phyloP scores from a whole-genome alignment of 208 protist species.

The Trypanosoma boissoni region DNA sequence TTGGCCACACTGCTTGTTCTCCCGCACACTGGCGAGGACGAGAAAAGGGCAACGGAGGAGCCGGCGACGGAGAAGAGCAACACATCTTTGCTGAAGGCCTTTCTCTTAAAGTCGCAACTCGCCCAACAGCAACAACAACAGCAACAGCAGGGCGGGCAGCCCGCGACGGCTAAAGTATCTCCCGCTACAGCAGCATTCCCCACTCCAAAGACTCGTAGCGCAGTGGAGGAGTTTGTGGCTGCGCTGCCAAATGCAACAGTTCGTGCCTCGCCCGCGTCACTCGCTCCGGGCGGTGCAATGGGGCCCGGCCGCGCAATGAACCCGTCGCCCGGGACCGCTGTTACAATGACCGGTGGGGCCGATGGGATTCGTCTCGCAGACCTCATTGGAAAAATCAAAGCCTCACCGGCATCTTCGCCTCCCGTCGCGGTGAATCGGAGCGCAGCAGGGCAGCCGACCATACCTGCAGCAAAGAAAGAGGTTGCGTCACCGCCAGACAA shows the following conservation, averaged over 20 bases:
- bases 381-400: constrained; percentile 25
- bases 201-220: constrained; percentile 55
- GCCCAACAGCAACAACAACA: constrained; percentile 15
- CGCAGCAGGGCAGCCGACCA: too few species aligned
- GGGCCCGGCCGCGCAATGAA: too few species aligned
- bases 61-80: constrained; percentile 3
- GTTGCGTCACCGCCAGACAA: too few species aligned
- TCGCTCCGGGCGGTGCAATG: constrained; percentile 21
- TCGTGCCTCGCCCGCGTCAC: constrained; percentile 17
- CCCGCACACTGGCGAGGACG: constrained; percentile 15
- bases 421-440: too few species aligned
- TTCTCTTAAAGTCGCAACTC: constrained; percentile 5
- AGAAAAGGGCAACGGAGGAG: background rate
- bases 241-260: background rate
- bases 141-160: constrained; percentile 10
- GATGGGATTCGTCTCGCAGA: constrained; percentile 14
- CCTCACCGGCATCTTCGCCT: constrained; percentile 16
- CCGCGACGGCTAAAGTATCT: background rate
- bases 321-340: background rate
- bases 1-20: constrained; percentile 71
- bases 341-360: constrained; percentile 10
- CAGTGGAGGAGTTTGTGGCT: constrained; percentile 21
- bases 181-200: background rate
- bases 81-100: constrained; percentile 1
- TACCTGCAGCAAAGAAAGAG: too few species aligned